Evolutionary conservation across 2,329 filamentous ascomycete genomes (phyloP), one percentile per base, ranked within the genome.

Genomic region (Dothidotthia symphoricarpi): DNA sequence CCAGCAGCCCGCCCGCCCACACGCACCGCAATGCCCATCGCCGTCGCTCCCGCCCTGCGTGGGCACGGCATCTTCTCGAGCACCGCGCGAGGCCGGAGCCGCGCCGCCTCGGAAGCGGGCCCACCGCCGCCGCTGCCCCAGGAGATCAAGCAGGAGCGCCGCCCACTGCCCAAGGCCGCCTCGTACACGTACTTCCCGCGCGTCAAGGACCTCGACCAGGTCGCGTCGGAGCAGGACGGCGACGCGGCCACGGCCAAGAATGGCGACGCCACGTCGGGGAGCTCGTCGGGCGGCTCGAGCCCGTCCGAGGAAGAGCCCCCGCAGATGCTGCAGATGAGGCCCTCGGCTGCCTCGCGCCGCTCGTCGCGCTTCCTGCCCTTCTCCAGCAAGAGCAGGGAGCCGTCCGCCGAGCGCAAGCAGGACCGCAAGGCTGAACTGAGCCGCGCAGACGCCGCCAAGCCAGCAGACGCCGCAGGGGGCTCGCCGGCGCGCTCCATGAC

Each of bases 251-350:
- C 46, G 13, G 44, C 40, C 37, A 50, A 42, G 29, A 50, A 48
- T 36, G 59, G 49, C 28, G 69, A 72, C 42, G 47, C 49, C 22
- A 51, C 52, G 3, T 62, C 62, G 10, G 62, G 59, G 44, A 65
- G 66, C 36, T 70, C 69, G 13, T 72, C 70, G 13, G 70, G 64
- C 16, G 68, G 66, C 39, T 71, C 67, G 8, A 74, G 69, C 33
- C 71, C 71, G 9, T 68, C 69, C 17, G 67, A 66, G 19, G 63
- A 68, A 39, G 63, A 63, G 22, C 49, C 53, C 14, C 55, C 57
- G 35, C 44, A 51, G 16, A 45, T 45, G 9, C 49, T 57, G 34
- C 53, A 63, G 44, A 64, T 50, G 59, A 57, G 39, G 40, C 59
- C 62, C 29, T 63, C 55, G 42, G 61, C 46, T 36, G 29, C 31